Base-by-base conservation (phyloP, 2,329 filamentous ascomycete species). In the Thermothelomyces thermophilus region DNA sequence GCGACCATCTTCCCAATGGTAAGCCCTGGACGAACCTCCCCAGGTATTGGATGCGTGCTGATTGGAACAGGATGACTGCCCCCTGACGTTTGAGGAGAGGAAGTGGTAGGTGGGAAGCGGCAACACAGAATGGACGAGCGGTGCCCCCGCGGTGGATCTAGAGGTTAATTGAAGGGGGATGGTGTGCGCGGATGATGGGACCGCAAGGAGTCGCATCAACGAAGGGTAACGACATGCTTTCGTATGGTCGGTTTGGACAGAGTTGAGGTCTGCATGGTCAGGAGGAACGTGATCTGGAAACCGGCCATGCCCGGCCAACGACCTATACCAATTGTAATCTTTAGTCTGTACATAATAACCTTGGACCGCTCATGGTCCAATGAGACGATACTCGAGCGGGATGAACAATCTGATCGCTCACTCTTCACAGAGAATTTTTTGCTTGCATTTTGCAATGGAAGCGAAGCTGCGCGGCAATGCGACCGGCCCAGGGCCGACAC, bases 1-100 rank as follows among this genome's bases (percentile, higher is more conserved):
- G 93, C 93, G 35, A 96, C 90, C 24, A 95, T 98, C 61, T 98
- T 98, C 78, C 93, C 93, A 50, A 86, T 86, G 86, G 90, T 94
- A 72, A 68, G 83, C 72, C 45, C 5, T 19, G n/a, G 13, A 42
- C 16, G 14, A 52, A 49, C 55, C 28, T 36, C 48, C 4, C 31
- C 17, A 43, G 10, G 20, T 46, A 9, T 6, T 7, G n/a, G 9
- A 52, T 16, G 24, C 46, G 34, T 48, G 41, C 56, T 58, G 42
- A 59, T 49, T 20, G 34, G 37, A 16, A 4, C 57, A 91, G 87
- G 88, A 94, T 65, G 85, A 93, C 66, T 93, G 87, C 71, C 83
- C 86, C 49, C 77, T 93, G 61, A 84, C 83, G 2, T 90, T 93
- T 65, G 76, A 71, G 55, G 68, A 74, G 64, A 70, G 76, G 51